Conservation (phyloP, 768 basidiomycete genomes). For the Sporobolomyces pararoseus region DNA sequence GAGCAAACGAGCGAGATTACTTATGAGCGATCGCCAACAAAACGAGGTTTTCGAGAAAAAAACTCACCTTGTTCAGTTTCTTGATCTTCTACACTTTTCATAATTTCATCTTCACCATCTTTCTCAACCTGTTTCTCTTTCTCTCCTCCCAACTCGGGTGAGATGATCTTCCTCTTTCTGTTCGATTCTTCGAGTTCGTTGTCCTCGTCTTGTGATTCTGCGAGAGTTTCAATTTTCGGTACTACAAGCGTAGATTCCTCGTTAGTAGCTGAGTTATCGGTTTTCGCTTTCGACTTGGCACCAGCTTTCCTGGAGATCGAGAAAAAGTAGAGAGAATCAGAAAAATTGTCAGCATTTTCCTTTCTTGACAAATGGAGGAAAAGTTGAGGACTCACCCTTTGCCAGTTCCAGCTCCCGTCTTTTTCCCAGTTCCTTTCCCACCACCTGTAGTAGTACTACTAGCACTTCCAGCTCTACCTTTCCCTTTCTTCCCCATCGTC, state of each 20-base stretch:
- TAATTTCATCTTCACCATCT: not conserved
- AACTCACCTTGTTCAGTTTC: not conserved
- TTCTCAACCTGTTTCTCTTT: not conserved
- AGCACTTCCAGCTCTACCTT: not conserved
- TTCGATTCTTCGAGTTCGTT: not conserved
- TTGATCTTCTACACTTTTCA: not conserved
- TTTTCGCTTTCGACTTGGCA: not conserved
- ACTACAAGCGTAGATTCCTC: not conserved
- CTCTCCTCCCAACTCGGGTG: slow-evolving; percentile 5
- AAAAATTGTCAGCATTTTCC: no score
- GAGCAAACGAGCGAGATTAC: no score
- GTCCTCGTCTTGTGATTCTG: not conserved
- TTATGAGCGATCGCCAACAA: no score
- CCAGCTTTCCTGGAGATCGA: no score
- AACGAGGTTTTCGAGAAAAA: not conserved
- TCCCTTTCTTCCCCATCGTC: not conserved
- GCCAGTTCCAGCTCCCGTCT: not conserved
- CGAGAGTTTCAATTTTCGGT: not conserved
- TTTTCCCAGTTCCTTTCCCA: not conserved
- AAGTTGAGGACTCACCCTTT: slow-evolving; percentile 11
- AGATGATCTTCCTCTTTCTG: not conserved
- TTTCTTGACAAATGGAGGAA: no score
- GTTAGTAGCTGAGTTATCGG: not conserved
- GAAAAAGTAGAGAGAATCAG: no score
- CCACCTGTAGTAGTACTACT: not conserved